phyloP scores from a whole-genome alignment of 2,329 filamentous ascomycete genomes.

The Podosphaera aphanis region DNA sequence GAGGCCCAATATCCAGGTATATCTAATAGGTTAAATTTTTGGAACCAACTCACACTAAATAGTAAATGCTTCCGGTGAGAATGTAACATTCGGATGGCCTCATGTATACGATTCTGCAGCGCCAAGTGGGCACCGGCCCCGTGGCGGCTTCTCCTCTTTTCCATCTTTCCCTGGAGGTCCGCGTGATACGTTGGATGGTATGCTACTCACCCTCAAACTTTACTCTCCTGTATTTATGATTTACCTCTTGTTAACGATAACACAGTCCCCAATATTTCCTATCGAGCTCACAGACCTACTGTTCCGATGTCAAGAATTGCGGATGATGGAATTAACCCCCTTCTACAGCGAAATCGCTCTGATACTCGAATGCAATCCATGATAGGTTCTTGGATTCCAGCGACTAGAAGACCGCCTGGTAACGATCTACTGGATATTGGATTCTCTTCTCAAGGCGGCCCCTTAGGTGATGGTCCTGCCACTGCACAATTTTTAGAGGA shows the following conservation, averaged over 20 bases:
- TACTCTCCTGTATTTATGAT: neutral
- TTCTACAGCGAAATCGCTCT: slow-evolving; percentile 40
- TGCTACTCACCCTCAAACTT: slow-evolving; percentile 9
- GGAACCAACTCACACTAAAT: slow-evolving; percentile 1
- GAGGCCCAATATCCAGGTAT: slow-evolving; percentile 36
- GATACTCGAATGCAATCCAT: slow-evolving; percentile 23
- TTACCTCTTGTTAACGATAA: slow-evolving; percentile 12
- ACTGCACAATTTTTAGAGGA: slow-evolving; percentile 12
- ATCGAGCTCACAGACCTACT: slow-evolving; percentile 28
- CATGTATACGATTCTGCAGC: slow-evolving; percentile 27
- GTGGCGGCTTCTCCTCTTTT: slow-evolving; percentile 33
- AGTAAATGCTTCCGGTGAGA: slow-evolving; percentile 9
- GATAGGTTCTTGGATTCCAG: slow-evolving; percentile 29
- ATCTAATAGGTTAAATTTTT: slow-evolving; percentile 10
- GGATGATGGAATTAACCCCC: slow-evolving; percentile 70
- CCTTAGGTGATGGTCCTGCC: slow-evolving; percentile 13
- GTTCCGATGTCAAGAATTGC: slow-evolving; percentile 26
- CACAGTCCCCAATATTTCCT: slow-evolving; percentile 18
- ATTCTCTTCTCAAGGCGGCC: slow-evolving; percentile 11
- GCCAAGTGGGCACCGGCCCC: slow-evolving; percentile 26
- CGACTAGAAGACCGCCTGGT: slow-evolving; percentile 17
- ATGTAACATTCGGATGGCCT: slow-evolving; percentile 31
- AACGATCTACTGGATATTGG: slow-evolving; percentile 13
- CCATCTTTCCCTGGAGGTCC: slow-evolving; percentile 35
- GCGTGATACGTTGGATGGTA: slow-evolving; percentile 29